phyloP scores from a whole-genome alignment of 805 yeast genomes.

The Danielozyma ontarioensis region DNA sequence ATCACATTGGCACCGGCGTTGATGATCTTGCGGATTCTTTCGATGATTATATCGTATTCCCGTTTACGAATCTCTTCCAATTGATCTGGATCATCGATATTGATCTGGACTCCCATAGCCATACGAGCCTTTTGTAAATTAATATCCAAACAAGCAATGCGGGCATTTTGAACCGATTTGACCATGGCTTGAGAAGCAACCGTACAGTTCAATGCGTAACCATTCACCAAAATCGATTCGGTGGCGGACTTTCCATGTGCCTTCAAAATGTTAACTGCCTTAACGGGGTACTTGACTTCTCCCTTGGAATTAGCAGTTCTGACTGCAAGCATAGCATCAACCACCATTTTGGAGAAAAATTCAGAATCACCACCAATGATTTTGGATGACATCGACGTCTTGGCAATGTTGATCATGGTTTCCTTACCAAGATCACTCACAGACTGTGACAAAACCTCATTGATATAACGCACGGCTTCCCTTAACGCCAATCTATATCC shows the following conservation, averaged over 20 bases:
- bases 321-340: constrained; percentile 92
- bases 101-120: constrained; percentile 98
- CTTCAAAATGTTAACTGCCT: constrained; percentile 92
- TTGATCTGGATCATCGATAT: constrained; percentile 95
- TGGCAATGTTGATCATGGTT: constrained; percentile 76
- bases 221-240: constrained; percentile 83
- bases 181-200: constrained; percentile 97
- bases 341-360: constrained; percentile 85
- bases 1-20: constrained; percentile 91
- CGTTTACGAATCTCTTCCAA: constrained; percentile 87
- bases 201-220: constrained; percentile 95
- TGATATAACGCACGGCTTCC: constrained; percentile 84
- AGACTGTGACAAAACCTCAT: constrained; percentile 53
- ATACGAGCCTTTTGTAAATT: constrained; percentile 93
- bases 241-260: constrained; percentile 93
- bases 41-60: constrained; percentile 80
- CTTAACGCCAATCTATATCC: constrained; percentile 92
- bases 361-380: constrained; percentile 92
- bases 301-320: constrained; percentile 86
- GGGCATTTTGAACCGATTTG: constrained; percentile 62
- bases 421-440: constrained; percentile 72
- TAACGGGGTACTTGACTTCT: constrained; percentile 88
- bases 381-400: constrained; percentile 95
- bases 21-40: constrained; percentile 75
- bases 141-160: constrained; percentile 84